These are phyloP conservation scores for Hymenoscyphus occultus DNA, from an alignment of 2,329 filamentous ascomycete species.

Conservation along the genomic window DNA sequence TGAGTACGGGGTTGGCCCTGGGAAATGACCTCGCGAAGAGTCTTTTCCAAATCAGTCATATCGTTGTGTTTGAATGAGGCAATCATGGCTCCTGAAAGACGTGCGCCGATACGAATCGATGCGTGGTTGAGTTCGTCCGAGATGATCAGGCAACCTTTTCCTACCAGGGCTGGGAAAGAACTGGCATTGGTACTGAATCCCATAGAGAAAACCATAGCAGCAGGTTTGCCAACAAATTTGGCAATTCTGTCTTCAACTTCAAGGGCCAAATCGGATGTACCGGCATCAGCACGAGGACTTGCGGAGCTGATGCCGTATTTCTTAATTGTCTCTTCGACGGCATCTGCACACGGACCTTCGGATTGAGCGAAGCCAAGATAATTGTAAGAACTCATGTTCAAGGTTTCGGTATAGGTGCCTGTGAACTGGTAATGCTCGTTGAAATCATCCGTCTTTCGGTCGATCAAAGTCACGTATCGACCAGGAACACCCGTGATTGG, in stretches of 20 bases:
- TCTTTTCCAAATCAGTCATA: slow-evolving; percentile 80
- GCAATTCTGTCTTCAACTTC: slow-evolving; percentile 91
- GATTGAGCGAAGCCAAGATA: slow-evolving; percentile 98
- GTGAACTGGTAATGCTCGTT: slow-evolving; percentile 88
- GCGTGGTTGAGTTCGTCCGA: slow-evolving; percentile 98
- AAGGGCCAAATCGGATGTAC: slow-evolving; percentile 80
- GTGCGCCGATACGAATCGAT: slow-evolving; percentile 91
- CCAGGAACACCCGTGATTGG: slow-evolving; percentile 92
- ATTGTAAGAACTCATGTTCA: slow-evolving; percentile 99
- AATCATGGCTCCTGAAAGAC: slow-evolving; percentile 92
- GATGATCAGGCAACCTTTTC: slow-evolving; percentile 90
- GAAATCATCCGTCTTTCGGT: slow-evolving; percentile 86
- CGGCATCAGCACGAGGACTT: slow-evolving; percentile 78
- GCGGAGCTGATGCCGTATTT: slow-evolving; percentile 81
- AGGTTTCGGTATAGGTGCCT: slow-evolving; percentile 86
- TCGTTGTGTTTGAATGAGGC: slow-evolving; percentile 98
- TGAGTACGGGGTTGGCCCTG: slow-evolving; percentile 98
- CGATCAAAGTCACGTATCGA: slow-evolving; percentile 87
- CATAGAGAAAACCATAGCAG: slow-evolving; percentile 98
- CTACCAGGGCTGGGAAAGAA: slow-evolving; percentile 86
- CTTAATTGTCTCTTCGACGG: slow-evolving; percentile 79
- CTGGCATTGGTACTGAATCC: slow-evolving; percentile 95
- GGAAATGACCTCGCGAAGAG: slow-evolving; percentile 87
- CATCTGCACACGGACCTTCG: slow-evolving; percentile 91
- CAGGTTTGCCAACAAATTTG: slow-evolving; percentile 87